These are phyloP conservation scores for Aegilops longissima DNA, from an alignment of 176 grass and related monocot genomes.

Conservation along the genomic window DNA sequence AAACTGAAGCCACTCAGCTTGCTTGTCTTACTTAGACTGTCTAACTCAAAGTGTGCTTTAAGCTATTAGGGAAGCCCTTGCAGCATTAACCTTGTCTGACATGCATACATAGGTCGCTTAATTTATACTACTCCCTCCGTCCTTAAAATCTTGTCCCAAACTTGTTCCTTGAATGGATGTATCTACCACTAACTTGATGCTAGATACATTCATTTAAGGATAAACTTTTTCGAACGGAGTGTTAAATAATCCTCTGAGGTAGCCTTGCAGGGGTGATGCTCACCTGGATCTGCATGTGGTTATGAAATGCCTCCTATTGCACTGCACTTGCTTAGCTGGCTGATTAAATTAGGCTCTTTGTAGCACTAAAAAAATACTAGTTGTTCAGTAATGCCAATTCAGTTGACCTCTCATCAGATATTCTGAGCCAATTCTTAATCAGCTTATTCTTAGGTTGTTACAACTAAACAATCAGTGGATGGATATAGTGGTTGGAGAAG, in stretches of 20 bases:
- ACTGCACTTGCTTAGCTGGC: background rate
- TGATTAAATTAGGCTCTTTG: background rate
- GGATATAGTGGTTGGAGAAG: no score
- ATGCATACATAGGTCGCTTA: no score
- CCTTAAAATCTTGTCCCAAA: no score
- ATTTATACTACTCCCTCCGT: no score
- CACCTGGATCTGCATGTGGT: background rate
- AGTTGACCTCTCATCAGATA: background rate
- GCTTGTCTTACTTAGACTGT: no score
- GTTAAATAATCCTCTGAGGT: background rate
- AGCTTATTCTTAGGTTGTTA: background rate
- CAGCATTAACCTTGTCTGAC: background rate
- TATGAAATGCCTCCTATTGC: background rate
- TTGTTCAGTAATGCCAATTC: background rate
- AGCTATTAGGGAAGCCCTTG: no score
- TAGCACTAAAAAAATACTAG: background rate
- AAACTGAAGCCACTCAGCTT: background rate
- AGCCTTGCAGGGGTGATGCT: background rate
- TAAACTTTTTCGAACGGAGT: no score
- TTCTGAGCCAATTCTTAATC: background rate
- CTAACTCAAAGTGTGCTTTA: no score
- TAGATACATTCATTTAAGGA: no score
- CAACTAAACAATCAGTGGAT: constrained; percentile 22
- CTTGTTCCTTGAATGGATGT: no score
- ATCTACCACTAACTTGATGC: no score